phyloP scores from a whole-genome alignment of 192 early-diverging fungal genomes.

The Coemansia sp. region DNA sequence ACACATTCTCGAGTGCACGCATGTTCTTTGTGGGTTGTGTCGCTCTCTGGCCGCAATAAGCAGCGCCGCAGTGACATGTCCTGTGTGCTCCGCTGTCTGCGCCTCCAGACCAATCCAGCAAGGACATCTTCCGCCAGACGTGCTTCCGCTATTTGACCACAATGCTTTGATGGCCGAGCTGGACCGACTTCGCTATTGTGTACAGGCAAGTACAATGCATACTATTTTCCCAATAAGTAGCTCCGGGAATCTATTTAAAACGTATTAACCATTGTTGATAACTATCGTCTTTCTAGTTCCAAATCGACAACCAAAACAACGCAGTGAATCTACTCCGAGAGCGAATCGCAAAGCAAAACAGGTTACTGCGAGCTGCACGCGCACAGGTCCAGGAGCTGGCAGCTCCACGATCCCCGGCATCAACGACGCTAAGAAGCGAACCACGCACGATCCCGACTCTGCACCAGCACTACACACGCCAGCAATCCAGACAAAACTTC shows the following conservation, averaged over 20 bases:
- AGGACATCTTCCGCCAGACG: constrained; percentile 19
- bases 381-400: constrained; percentile 16
- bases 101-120: constrained; percentile 23
- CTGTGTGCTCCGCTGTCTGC: constrained; percentile 30
- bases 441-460: constrained; percentile 1
- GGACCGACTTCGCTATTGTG: constrained; percentile 36
- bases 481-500: not conserved
- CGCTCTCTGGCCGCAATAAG: not conserved
- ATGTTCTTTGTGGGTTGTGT: constrained; percentile 32
- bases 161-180: constrained; percentile 28
- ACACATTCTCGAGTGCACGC: constrained; percentile 42
- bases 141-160: constrained; percentile 24
- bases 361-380: constrained; percentile 28
- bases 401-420: not conserved
- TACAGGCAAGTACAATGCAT: constrained; percentile 20
- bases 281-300: constrained; percentile 33
- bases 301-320: constrained; percentile 27
- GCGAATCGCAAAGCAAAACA: constrained; percentile 27
- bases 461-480: constrained; percentile 6
- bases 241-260: not conserved
- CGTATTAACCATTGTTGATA: too few relatives aligned
- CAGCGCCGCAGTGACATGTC: constrained; percentile 10
- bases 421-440: not conserved
- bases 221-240: too few relatives aligned
- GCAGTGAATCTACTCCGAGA: constrained; percentile 25